Percentiles rank a stretch among this genome's conserved stretches.
Conservation (phyloP, 257 asterid species). For the Nicotiana tabacum region DNA sequence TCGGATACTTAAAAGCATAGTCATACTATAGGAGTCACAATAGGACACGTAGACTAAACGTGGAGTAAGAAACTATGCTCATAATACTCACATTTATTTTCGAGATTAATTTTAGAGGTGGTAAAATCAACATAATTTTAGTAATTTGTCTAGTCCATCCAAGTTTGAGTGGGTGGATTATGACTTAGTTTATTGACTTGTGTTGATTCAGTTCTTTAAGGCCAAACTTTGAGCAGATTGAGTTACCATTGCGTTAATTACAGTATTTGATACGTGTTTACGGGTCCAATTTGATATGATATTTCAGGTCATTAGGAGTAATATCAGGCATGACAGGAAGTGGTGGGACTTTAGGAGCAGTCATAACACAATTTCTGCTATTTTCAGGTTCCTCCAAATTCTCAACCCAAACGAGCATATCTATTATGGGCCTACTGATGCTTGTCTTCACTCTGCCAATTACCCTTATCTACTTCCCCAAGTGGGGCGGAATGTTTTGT, state of each 20-base stretch:
- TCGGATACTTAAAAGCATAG: neutral
- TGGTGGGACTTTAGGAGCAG: constrained; percentile 58
- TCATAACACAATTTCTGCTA: constrained; percentile 37
- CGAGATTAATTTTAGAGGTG: neutral
- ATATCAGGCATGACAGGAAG: constrained; percentile 60
- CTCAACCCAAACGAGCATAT: constrained; percentile 42
- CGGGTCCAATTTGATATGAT: neutral
- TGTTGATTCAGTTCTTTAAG: too few relatives aligned
- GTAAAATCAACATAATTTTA: neutral
- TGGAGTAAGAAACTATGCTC: neutral
- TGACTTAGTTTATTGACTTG: neutral
- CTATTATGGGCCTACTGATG: constrained; percentile 54
- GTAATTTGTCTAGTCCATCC: neutral
- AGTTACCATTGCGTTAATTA: too few relatives aligned
- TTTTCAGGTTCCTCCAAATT: constrained; percentile 37
- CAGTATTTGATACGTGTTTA: too few relatives aligned
- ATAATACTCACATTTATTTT: neutral
- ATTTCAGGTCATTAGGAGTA: constrained; percentile 44
- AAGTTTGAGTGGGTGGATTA: neutral
- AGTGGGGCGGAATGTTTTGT: constrained; percentile 55
- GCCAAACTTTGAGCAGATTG: too few relatives aligned
- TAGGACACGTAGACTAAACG: neutral
- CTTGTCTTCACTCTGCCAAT: constrained; percentile 29
- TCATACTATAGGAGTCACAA: neutral
- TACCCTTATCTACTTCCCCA: constrained; percentile 40